Evolutionary conservation across 768 basidiomycete genomes (phyloP).

Genomic region (Boletus vermiculosoides): DNA sequence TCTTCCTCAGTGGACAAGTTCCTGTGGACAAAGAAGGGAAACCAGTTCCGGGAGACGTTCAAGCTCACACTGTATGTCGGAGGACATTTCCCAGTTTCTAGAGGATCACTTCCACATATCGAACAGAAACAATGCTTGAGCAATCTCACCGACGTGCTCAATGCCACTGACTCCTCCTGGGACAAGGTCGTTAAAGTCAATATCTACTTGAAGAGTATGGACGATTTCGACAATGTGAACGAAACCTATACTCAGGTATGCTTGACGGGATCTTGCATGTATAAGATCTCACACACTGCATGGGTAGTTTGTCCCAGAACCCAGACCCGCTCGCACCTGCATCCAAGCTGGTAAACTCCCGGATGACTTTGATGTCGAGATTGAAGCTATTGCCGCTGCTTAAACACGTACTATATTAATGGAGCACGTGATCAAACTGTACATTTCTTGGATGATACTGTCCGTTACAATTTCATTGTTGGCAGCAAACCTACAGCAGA

Average conservation of each 20-base stretch:
- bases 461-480: neutral
- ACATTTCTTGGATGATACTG: neutral
- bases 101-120: neutral
- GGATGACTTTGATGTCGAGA: slow-evolving; percentile 69
- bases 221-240: slow-evolving; percentile 55
- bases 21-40: slow-evolving; percentile 49
- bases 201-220: slow-evolving; percentile 61
- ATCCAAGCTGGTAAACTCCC: slow-evolving; percentile 73
- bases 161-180: slow-evolving; percentile 56
- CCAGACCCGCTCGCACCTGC: slow-evolving; percentile 73
- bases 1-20: slow-evolving; percentile 62
- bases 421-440: neutral
- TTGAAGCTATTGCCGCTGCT: slow-evolving; percentile 61
- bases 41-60: slow-evolving; percentile 53
- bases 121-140: slow-evolving; percentile 53
- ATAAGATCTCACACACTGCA: neutral
- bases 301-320: slow-evolving; percentile 44
- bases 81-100: neutral
- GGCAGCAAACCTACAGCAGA: neutral
- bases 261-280: neutral
- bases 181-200: slow-evolving; percentile 59
- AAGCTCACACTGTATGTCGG: slow-evolving; percentile 54
- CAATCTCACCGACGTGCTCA: slow-evolving; percentile 54
- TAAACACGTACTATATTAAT: slow-evolving; percentile 4
- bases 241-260: slow-evolving; percentile 54